Conservation (phyloP, 208 protist genomes). For the Porcisia deanei region DNA sequence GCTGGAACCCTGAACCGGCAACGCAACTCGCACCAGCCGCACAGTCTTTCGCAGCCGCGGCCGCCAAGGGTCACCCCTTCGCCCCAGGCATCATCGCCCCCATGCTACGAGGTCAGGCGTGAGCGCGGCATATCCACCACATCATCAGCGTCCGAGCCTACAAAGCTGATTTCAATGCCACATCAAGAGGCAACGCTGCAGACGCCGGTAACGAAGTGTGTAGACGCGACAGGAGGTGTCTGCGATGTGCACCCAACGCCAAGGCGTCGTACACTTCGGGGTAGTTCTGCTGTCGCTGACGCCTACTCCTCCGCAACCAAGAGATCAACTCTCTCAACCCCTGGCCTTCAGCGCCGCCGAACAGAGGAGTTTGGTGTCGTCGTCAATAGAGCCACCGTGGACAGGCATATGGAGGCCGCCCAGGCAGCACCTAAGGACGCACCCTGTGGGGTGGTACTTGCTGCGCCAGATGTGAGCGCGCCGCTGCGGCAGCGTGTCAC, state of each 20-base stretch:
- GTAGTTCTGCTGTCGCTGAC: conserved; percentile 1
- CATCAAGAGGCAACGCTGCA: neutral
- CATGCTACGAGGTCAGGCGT: neutral
- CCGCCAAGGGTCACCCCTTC: neutral
- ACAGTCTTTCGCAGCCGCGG: neutral
- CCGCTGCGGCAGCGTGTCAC: neutral
- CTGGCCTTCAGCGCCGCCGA: neutral
- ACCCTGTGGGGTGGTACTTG: neutral
- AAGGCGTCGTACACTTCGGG: conserved; percentile 22
- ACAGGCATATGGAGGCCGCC: neutral
- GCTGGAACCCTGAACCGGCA: neutral
- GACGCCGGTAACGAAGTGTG: neutral
- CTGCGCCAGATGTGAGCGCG: neutral
- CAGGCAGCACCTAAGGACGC: neutral
- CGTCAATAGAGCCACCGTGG: neutral
- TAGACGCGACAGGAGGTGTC: neutral
- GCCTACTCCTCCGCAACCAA: neutral
- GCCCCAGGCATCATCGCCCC: neutral
- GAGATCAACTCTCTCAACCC: neutral
- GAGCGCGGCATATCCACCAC: neutral
- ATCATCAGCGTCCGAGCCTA: neutral
- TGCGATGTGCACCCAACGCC: conserved; percentile 9
- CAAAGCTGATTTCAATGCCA: neutral
- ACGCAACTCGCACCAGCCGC: neutral
- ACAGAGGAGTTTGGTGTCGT: neutral